These are phyloP conservation scores for Plicaturopsis crispa DNA, from an alignment of 768 basidiomycete genomes.

Conservation along the genomic window DNA sequence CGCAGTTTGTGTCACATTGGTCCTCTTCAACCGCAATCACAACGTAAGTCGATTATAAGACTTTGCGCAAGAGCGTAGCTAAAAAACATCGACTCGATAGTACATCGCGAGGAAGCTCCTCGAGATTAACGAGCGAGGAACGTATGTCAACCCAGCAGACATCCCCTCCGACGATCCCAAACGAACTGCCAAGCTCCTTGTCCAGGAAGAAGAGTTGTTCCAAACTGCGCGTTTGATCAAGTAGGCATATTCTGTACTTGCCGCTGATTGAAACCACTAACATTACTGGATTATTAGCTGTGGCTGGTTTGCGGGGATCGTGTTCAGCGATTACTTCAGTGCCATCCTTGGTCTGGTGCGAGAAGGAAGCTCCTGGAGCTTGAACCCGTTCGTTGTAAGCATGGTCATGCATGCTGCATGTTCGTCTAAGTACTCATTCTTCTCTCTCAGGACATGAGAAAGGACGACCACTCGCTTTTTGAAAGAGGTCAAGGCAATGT, in stretches of 20 bases:
- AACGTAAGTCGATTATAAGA: slow-evolving; percentile 43
- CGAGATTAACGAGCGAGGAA: slow-evolving; percentile 74
- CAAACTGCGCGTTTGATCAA: slow-evolving; percentile 75
- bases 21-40: slow-evolving; percentile 89
- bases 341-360: slow-evolving; percentile 74
- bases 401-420: not conserved
- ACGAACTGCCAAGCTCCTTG: slow-evolving; percentile 26
- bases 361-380: slow-evolving; percentile 68
- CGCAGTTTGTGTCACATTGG: slow-evolving; percentile 61
- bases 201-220: slow-evolving; percentile 77
- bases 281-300: no score
- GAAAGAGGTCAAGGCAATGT: slow-evolving; percentile 78
- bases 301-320: slow-evolving; percentile 68
- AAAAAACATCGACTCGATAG: slow-evolving; percentile 25
- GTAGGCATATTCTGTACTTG: no score
- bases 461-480: slow-evolving; percentile 53
- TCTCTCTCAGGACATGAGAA: slow-evolving; percentile 51
- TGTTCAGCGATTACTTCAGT: slow-evolving; percentile 83
- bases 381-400: slow-evolving; percentile 64
- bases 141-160: slow-evolving; percentile 46
- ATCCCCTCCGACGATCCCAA: slow-evolving; percentile 21
- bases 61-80: not conserved
- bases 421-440: slow-evolving; percentile 1
- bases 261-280: no score
- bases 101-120: slow-evolving; percentile 73